Conservation (phyloP, 2,329 filamentous ascomycete genomes). For the Teratosphaeria gauchensis region DNA sequence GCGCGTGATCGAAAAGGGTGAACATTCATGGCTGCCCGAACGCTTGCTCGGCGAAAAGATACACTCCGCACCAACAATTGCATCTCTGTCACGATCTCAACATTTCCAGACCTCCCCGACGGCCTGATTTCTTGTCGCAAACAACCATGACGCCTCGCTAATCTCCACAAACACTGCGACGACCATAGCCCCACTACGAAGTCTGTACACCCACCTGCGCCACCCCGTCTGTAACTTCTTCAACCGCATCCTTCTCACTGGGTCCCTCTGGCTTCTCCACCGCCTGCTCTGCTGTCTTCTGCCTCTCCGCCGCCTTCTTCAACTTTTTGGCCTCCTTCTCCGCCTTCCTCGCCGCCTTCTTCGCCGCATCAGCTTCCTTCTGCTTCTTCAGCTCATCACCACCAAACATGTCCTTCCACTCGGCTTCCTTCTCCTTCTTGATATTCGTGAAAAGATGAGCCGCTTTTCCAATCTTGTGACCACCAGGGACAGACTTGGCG, state of each 20-base stretch:
- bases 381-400: slow-evolving; percentile 56
- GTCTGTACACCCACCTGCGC: slow-evolving; percentile 37
- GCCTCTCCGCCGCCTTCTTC: slow-evolving; percentile 54
- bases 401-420: slow-evolving; percentile 70
- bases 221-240: slow-evolving; percentile 36
- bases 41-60: no score
- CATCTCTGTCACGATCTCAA: no score
- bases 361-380: slow-evolving; percentile 55
- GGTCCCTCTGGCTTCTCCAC: slow-evolving; percentile 63
- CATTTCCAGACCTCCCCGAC: no score
- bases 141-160: background rate
- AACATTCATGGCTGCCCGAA: no score
- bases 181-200: slow-evolving; percentile 8
- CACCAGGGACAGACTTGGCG: slow-evolving; percentile 48
- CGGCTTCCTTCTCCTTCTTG: slow-evolving; percentile 67
- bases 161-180: background rate
- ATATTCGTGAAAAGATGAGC: slow-evolving; percentile 73
- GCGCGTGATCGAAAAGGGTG: no score
- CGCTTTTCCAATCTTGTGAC: slow-evolving; percentile 72
- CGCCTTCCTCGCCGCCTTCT: slow-evolving; percentile 47
- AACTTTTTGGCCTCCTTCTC: slow-evolving; percentile 58
- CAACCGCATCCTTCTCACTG: slow-evolving; percentile 52
- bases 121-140: no score
- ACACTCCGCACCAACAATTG: no score
- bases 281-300: slow-evolving; percentile 31